These are phyloP conservation scores for Camptophora hylomeconis DNA, from an alignment of 2,329 filamentous ascomycete genomes.

Conservation along the genomic window DNA sequence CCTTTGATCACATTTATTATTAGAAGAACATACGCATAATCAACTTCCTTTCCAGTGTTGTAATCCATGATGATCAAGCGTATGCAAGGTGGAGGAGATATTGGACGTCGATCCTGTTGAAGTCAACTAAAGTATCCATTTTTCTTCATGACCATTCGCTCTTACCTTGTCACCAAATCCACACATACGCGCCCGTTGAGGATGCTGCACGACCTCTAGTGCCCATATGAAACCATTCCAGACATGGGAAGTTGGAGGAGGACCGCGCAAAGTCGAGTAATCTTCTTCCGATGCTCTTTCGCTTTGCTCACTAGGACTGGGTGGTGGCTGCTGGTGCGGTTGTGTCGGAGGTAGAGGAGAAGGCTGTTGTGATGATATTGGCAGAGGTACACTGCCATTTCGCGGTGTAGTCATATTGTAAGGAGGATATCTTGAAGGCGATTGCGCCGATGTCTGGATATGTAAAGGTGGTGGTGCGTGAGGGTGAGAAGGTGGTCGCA, in stretches of 20 bases:
- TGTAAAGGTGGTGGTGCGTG: constrained; percentile 4
- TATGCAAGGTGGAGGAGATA: constrained; percentile 89
- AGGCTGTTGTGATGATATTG: too few species aligned
- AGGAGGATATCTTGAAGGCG: constrained; percentile 3
- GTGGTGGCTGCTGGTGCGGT: constrained; percentile 23
- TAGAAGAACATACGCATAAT: constrained; percentile 57
- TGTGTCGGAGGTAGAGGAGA: constrained; percentile 20
- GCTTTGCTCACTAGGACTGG: constrained; percentile 20
- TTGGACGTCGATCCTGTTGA: constrained; percentile 73
- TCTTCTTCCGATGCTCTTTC: neutral
- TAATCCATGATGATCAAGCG: constrained; percentile 66
- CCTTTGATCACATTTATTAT: too few species aligned
- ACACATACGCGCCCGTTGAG: constrained; percentile 89
- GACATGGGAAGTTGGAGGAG: constrained; percentile 27
- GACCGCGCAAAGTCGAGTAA: constrained; percentile 16
- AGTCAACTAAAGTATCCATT: constrained; percentile 5
- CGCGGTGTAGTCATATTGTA: constrained; percentile 5
- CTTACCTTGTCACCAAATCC: constrained; percentile 93
- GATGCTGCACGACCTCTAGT: constrained; percentile 77
- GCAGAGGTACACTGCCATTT: neutral
- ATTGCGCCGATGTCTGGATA: constrained; percentile 2
- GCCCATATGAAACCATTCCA: constrained; percentile 38
- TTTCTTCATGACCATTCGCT: constrained; percentile 3
- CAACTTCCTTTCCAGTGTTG: constrained; percentile 63
- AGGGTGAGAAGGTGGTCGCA: constrained; percentile 4